Percentiles rank a stretch among this genome's conserved stretches.
Evolutionary conservation across 306 rosid species (phyloP).

Genomic region (Pyrus pyrifolia): DNA sequence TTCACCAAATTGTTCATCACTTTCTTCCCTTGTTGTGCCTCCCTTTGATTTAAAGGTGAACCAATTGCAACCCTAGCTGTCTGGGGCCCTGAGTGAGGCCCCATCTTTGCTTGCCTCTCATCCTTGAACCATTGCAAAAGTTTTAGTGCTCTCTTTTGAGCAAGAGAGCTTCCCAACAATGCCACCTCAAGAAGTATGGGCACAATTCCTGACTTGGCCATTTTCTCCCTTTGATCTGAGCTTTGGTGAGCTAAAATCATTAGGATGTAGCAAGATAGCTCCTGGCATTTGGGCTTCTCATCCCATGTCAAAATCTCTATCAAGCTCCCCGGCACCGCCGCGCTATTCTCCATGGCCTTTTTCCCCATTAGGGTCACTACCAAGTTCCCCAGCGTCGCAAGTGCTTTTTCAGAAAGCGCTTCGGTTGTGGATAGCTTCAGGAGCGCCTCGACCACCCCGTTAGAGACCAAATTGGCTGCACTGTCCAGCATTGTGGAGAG

Average conservation of each 20-base stretch:
- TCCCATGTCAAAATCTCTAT: slow-evolving; percentile 88
- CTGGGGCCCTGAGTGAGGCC: slow-evolving; percentile 96
- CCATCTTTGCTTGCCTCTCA: slow-evolving; percentile 63
- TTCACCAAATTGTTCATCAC: slow-evolving; percentile 91
- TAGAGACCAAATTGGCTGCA: slow-evolving; percentile 50
- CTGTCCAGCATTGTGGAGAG: slow-evolving; percentile 67
- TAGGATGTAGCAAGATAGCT: slow-evolving; percentile 65
- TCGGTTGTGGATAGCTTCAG: slow-evolving; percentile 35
- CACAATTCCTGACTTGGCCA: slow-evolving; percentile 68
- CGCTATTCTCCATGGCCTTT: slow-evolving; percentile 59
- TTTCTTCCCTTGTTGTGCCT: slow-evolving; percentile 58
- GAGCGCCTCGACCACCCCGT: slow-evolving; percentile 50
- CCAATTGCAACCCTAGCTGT: slow-evolving; percentile 50
- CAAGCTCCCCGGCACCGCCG: slow-evolving; percentile 50
- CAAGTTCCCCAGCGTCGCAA: slow-evolving; percentile 68
- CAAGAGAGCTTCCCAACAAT: slow-evolving; percentile 67
- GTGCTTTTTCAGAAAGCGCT: slow-evolving; percentile 64
- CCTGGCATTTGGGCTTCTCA: slow-evolving; percentile 70
- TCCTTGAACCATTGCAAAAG: slow-evolving; percentile 83
- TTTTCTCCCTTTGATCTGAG: slow-evolving; percentile 63
- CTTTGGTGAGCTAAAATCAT: slow-evolving; percentile 95
- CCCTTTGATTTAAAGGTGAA: slow-evolving; percentile 48
- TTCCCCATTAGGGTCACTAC: slow-evolving; percentile 77
- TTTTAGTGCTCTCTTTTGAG: slow-evolving; percentile 84
- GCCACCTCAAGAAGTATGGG: slow-evolving; percentile 68